phyloP scores from a whole-genome alignment of 2,329 filamentous ascomycete genomes.

The Epichloe sibirici region DNA sequence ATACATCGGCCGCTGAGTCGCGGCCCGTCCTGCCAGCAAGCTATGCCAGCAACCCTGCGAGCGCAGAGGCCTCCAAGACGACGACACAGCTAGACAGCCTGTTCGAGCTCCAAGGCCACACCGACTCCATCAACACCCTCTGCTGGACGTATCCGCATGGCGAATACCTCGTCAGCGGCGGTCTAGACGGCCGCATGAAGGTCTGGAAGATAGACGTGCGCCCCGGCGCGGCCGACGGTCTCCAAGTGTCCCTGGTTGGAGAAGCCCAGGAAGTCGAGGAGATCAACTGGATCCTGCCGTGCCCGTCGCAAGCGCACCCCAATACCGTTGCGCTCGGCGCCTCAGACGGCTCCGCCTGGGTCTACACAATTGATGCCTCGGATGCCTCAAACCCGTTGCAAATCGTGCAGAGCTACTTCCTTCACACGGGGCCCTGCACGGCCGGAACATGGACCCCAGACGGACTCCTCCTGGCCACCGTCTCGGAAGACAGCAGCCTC shows the following conservation, averaged over 20 bases:
- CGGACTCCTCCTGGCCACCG: slow-evolving; percentile 74
- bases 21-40: slow-evolving; percentile 63
- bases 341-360: slow-evolving; percentile 87
- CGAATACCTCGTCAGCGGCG: slow-evolving; percentile 75
- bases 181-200: slow-evolving; percentile 72
- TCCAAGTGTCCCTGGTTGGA: slow-evolving; percentile 50
- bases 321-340: slow-evolving; percentile 83
- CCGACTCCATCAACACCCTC: slow-evolving; percentile 79
- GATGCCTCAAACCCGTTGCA: slow-evolving; percentile 51
- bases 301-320: slow-evolving; percentile 56
- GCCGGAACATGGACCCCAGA: slow-evolving; percentile 86
- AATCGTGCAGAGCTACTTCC: slow-evolving; percentile 84
- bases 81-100: slow-evolving; percentile 50
- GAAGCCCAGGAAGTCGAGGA: slow-evolving; percentile 86
- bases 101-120: slow-evolving; percentile 75
- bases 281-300: slow-evolving; percentile 79
- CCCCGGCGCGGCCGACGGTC: slow-evolving; percentile 27
- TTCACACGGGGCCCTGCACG: slow-evolving; percentile 76
- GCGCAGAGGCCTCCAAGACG: slow-evolving; percentile 36
- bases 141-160: slow-evolving; percentile 74
- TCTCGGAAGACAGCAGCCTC: slow-evolving; percentile 77
- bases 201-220: slow-evolving; percentile 47
- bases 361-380: slow-evolving; percentile 69
- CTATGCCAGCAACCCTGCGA: slow-evolving; percentile 54
- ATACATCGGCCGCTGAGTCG: slow-evolving; percentile 51